Conservation (phyloP, 768 basidiomycete genomes). For the Tephrocybe rancida region DNA sequence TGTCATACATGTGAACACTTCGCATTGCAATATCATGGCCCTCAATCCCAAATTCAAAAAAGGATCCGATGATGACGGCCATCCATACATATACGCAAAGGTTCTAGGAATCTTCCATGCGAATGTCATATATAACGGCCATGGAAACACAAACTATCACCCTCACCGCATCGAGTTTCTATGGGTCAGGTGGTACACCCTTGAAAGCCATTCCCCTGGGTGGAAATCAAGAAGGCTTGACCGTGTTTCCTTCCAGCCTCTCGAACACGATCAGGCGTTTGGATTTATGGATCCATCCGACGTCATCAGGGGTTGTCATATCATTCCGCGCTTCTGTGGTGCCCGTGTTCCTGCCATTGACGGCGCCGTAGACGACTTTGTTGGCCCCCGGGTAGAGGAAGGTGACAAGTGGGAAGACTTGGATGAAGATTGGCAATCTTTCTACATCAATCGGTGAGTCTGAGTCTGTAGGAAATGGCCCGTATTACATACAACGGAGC, state of each 20-base stretch:
- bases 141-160: background rate
- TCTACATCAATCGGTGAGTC: no score
- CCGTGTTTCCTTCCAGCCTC: conserved; percentile 21
- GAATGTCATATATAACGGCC: conserved; percentile 17
- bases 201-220: background rate
- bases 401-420: no score
- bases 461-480: no score
- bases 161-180: conserved; percentile 28
- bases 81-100: conserved; percentile 33
- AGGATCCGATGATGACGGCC: background rate
- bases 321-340: conserved; percentile 38
- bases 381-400: no score
- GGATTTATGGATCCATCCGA: conserved; percentile 36
- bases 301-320: conserved; percentile 30
- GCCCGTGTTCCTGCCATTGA: no score
- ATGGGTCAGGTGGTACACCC: conserved; percentile 35
- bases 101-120: conserved; percentile 31
- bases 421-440: no score
- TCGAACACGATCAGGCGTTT: conserved; percentile 24
- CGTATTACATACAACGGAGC: no score
- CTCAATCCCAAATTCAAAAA: conserved; percentile 14
- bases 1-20: conserved; percentile 13
- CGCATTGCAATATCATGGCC: conserved; percentile 23
- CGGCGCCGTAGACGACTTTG: no score
- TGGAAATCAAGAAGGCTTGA: conserved; percentile 12